Evolutionary conservation across 2,329 filamentous ascomycete genomes (phyloP).

Genomic region (Escovopsis sp.): DNA sequence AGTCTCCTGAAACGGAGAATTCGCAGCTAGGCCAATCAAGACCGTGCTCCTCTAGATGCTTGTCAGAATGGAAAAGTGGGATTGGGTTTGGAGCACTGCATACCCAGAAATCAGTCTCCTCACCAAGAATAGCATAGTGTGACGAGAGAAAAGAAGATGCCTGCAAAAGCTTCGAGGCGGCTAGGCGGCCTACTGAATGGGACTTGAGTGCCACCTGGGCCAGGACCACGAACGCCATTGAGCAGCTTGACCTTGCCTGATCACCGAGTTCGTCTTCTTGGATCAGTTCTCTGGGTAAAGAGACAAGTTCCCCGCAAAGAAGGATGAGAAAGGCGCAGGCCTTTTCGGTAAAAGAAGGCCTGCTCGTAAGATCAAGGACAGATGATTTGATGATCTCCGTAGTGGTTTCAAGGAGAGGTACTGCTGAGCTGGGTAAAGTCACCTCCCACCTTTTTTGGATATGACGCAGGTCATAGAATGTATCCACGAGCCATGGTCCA

Average conservation of each 20-base stretch:
- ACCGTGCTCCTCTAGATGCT: slow-evolving; percentile 15
- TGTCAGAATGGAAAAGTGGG: slow-evolving; percentile 8
- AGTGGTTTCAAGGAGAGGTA: slow-evolving; percentile 22
- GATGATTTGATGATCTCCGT: slow-evolving; percentile 19
- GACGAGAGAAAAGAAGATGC: slow-evolving; percentile 22
- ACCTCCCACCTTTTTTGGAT: slow-evolving; percentile 24
- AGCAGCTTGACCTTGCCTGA: slow-evolving; percentile 20
- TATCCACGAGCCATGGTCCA: slow-evolving; percentile 36
- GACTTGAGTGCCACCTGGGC: slow-evolving; percentile 20
- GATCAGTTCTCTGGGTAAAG: slow-evolving; percentile 17
- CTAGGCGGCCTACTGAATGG: slow-evolving; percentile 23
- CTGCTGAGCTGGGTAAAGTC: slow-evolving; percentile 15
- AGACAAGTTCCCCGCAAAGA: slow-evolving; percentile 27
- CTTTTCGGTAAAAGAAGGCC: slow-evolving; percentile 19
- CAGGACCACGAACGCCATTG: slow-evolving; percentile 24
- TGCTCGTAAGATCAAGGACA: slow-evolving; percentile 6
- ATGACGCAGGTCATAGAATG: slow-evolving; percentile 26
- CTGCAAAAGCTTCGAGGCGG: slow-evolving; percentile 28
- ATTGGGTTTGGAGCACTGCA: slow-evolving; percentile 3
- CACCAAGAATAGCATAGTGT: slow-evolving; percentile 16
- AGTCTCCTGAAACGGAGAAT: slow-evolving; percentile 7
- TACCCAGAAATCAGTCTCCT: slow-evolving; percentile 29
- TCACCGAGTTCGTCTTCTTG: slow-evolving; percentile 13
- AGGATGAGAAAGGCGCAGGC: slow-evolving; percentile 24
- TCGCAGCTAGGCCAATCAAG: slow-evolving; percentile 15